Conservation (phyloP, 2,329 filamentous ascomycete genomes). For the Diplocarpon mali region DNA sequence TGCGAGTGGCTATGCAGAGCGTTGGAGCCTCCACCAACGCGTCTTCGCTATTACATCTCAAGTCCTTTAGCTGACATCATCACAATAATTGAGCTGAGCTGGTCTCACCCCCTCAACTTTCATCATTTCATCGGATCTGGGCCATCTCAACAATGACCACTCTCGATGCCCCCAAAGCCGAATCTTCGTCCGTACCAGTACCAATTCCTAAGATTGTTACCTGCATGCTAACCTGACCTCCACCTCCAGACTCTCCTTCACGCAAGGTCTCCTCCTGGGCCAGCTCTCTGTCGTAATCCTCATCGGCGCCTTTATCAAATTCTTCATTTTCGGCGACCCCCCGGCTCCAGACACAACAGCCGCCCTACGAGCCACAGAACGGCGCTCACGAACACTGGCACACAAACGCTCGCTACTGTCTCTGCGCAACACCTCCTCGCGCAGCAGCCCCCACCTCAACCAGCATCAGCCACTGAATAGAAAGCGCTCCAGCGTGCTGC, state of each 20-base stretch:
- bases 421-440: constrained; percentile 34
- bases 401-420: constrained; percentile 66
- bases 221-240: background rate
- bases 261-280: constrained; percentile 83
- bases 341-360: constrained; percentile 75
- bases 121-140: no score
- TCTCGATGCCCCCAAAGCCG: no score
- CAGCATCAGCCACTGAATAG: constrained; percentile 36
- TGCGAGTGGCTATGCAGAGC: no score
- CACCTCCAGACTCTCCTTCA: constrained; percentile 65
- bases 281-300: constrained; percentile 87
- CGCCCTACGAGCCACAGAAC: constrained; percentile 61
- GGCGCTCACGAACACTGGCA: constrained; percentile 60
- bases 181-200: no score
- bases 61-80: no score
- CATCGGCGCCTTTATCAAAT: constrained; percentile 93
- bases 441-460: constrained; percentile 25
- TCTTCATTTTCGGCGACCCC: constrained; percentile 97
- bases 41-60: no score
- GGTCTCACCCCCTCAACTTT: no score
- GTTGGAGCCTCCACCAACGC: no score
- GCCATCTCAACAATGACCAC: no score
- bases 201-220: no score
- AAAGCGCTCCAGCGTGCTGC: constrained; percentile 62
- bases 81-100: no score